Evolutionary conservation across 2,329 filamentous ascomycete species (phyloP).

Genomic region (Pyricularia grisea): DNA sequence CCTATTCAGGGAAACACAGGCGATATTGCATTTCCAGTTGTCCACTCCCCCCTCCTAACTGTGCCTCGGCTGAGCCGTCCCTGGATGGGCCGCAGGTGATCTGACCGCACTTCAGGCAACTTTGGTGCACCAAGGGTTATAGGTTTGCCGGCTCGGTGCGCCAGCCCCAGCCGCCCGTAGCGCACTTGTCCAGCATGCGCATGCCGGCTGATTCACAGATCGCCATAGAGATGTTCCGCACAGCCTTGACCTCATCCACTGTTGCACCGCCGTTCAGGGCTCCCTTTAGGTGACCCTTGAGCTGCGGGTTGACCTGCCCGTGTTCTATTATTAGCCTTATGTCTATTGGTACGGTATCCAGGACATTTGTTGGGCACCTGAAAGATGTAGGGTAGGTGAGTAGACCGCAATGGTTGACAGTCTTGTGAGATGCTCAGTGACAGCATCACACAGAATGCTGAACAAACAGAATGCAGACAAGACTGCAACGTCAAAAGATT

Average conservation of each 20-base stretch:
- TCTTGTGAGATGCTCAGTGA: neutral
- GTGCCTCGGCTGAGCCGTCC: neutral
- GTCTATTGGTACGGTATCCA: neutral
- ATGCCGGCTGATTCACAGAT: constrained; percentile 39
- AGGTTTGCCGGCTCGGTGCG: constrained; percentile 31
- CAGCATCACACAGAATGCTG: neutral
- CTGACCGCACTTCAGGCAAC: neutral
- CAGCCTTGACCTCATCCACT: constrained; percentile 36
- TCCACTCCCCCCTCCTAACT: neutral
- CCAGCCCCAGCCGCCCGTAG: constrained; percentile 35
- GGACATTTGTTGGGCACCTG: neutral
- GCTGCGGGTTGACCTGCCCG: constrained; percentile 36
- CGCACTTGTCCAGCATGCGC: constrained; percentile 24
- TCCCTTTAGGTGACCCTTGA: constrained; percentile 42
- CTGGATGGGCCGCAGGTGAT: neutral
- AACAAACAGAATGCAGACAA: neutral
- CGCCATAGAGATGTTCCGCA: constrained; percentile 32
- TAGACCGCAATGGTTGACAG: neutral
- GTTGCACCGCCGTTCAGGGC: constrained; percentile 40
- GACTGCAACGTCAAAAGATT: neutral
- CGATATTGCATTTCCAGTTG: neutral
- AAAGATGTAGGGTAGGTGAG: neutral
- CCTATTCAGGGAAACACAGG: neutral
- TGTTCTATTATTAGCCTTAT: neutral
- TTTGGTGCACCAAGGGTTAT: constrained; percentile 12